Conservation (phyloP, 2,329 filamentous ascomycete species). For the Diplodia seriata region DNA sequence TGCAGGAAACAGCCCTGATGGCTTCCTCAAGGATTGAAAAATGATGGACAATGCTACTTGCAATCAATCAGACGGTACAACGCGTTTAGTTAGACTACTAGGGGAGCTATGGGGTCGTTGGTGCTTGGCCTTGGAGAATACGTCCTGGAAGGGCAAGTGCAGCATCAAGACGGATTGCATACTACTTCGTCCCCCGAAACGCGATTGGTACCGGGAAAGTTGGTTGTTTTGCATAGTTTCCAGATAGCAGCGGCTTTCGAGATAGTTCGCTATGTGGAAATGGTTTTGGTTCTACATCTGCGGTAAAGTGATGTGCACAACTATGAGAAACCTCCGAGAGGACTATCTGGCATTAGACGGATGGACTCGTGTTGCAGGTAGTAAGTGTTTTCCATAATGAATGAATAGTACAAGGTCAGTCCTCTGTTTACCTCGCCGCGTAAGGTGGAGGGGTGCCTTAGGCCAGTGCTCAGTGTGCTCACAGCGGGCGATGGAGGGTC, state of each 20-base stretch:
- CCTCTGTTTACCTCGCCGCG: not conserved
- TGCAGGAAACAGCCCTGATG: not conserved
- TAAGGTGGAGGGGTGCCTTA: not conserved
- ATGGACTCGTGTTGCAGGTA: not conserved
- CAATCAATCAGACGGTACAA: too few relatives aligned
- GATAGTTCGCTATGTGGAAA: not conserved
- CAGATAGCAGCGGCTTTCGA: not conserved
- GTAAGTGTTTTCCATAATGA: not conserved
- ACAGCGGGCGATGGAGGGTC: not conserved
- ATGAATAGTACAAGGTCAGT: not conserved
- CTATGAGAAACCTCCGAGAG: too few relatives aligned
- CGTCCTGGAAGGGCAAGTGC: too few relatives aligned
- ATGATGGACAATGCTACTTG: not conserved
- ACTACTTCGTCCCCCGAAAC: not conserved
- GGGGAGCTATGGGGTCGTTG: too few relatives aligned
- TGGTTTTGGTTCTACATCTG: too few relatives aligned
- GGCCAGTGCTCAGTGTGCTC: not conserved
- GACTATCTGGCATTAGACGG: too few relatives aligned
- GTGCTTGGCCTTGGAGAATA: too few relatives aligned
- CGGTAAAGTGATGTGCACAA: too few relatives aligned
- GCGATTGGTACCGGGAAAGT: not conserved
- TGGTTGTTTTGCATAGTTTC: not conserved
- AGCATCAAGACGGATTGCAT: not conserved
- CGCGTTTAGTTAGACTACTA: too few relatives aligned
- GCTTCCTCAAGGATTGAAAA: not conserved